These are phyloP conservation scores for Dentipellis sp. DNA, from an alignment of 768 basidiomycete genomes.

Conservation along the genomic window DNA sequence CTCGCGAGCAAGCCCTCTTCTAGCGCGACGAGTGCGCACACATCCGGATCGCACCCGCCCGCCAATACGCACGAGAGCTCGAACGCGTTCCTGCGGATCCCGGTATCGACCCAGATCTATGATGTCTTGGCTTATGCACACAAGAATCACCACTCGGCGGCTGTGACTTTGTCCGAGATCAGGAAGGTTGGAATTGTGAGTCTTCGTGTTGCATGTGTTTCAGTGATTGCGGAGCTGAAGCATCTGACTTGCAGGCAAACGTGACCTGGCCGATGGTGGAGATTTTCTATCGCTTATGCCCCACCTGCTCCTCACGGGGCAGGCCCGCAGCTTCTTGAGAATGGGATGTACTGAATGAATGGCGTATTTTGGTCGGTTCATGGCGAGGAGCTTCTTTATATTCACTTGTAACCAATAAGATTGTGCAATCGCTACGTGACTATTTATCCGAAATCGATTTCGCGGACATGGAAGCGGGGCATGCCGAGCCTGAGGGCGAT, in stretches of 20 bases:
- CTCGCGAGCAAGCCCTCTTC: constrained; percentile 8
- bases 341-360: neutral
- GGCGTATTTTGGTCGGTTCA: neutral
- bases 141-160: constrained; percentile 43
- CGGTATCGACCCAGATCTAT: constrained; percentile 59
- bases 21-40: neutral
- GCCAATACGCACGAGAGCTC: constrained; percentile 22
- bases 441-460: too few species aligned
- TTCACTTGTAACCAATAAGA: too few species aligned
- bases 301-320: constrained; percentile 29
- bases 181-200: constrained; percentile 53
- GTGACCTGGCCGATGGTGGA: constrained; percentile 73
- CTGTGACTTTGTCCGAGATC: constrained; percentile 47
- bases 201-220: constrained; percentile 5
- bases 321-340: constrained; percentile 22
- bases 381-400: too few species aligned
- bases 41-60: constrained; percentile 7
- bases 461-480: too few species aligned
- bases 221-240: neutral
- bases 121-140: constrained; percentile 63
- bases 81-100: constrained; percentile 49
- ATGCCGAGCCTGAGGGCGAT: too few species aligned
- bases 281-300: constrained; percentile 54
- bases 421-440: too few species aligned
- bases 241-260: constrained; percentile 33